Evolutionary conservation across 2,329 filamentous ascomycete genomes (phyloP).

Genomic region (Cercospora beticola): DNA sequence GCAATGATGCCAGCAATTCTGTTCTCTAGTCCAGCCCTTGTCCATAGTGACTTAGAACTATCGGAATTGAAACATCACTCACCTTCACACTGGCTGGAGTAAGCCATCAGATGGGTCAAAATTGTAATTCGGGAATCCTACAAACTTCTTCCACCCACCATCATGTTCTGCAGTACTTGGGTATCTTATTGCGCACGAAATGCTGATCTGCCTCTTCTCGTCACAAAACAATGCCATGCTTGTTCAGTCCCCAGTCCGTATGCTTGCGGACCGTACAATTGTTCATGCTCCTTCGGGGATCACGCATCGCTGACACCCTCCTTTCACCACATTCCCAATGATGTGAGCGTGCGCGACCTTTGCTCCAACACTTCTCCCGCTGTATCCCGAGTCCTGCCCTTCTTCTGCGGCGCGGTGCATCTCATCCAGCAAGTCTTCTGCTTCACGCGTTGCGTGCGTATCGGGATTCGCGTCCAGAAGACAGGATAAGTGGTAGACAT

Average conservation of each 20-base stretch:
- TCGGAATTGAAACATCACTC: neutral
- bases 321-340: constrained; percentile 60
- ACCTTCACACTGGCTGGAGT: neutral
- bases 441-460: constrained; percentile 39
- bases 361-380: constrained; percentile 67
- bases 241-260: neutral
- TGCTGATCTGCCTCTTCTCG: neutral
- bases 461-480: constrained; percentile 51
- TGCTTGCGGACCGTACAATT: neutral
- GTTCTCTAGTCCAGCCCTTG: neutral
- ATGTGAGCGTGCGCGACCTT: constrained; percentile 87
- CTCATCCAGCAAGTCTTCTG: constrained; percentile 37
- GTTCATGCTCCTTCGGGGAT: constrained; percentile 20
- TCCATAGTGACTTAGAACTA: neutral
- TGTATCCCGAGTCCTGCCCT: constrained; percentile 42
- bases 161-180: neutral
- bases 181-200: constrained; percentile 1
- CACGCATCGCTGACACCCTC: constrained; percentile 25
- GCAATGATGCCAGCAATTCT: neutral
- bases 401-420: constrained; percentile 49
- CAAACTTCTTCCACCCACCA: neutral
- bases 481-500: constrained; percentile 76
- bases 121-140: neutral
- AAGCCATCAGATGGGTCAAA: neutral
- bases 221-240: neutral